These are phyloP conservation scores for Penicillium italicum DNA, from an alignment of 2,329 filamentous ascomycete species.

Conservation along the genomic window DNA sequence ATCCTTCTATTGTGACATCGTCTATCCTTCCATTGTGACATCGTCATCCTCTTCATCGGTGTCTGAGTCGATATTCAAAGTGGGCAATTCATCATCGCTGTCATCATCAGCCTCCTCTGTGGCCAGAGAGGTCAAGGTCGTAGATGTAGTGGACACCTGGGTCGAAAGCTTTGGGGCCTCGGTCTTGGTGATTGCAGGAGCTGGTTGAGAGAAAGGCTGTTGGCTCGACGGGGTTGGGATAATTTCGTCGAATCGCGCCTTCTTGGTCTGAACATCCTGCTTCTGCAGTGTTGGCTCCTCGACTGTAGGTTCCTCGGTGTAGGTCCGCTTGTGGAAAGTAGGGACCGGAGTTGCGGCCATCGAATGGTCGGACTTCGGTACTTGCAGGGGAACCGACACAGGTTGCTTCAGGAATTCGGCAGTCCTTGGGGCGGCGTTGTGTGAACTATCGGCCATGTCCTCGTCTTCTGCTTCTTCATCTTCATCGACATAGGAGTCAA, in stretches of 20 bases:
- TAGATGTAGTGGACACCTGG: slow-evolving; percentile 9
- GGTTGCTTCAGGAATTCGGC: slow-evolving; percentile 27
- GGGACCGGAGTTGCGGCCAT: slow-evolving; percentile 6
- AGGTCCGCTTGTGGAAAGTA: slow-evolving; percentile 29
- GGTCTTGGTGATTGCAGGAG: slow-evolving; percentile 6
- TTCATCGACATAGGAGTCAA: slow-evolving; percentile 23
- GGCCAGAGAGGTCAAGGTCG: slow-evolving; percentile 5
- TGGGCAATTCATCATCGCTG: slow-evolving; percentile 50
- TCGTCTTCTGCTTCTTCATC: slow-evolving; percentile 35
- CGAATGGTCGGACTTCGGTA: slow-evolving; percentile 12
- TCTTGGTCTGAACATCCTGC: slow-evolving; percentile 27
- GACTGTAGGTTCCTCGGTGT: slow-evolving; percentile 23
- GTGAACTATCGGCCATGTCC: slow-evolving; percentile 11
- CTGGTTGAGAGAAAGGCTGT: slow-evolving; percentile 8
- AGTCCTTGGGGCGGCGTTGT: slow-evolving; percentile 15
- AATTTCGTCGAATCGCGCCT: slow-evolving; percentile 30
- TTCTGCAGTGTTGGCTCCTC: slow-evolving; percentile 6
- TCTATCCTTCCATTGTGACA: slow-evolving; percentile 25
- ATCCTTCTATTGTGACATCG: slow-evolving; percentile 22
- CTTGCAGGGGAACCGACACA: slow-evolving; percentile 12
- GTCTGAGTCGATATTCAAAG: slow-evolving; percentile 47
- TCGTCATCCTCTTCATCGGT: slow-evolving; percentile 46
- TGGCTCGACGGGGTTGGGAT: slow-evolving; percentile 1
- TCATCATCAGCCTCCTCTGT: slow-evolving; percentile 34
- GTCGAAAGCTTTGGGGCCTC: slow-evolving; percentile 10